These are phyloP conservation scores for Mucor plumbeus DNA, from an alignment of 371 early-diverging fungal genomes.

Conservation along the genomic window DNA sequence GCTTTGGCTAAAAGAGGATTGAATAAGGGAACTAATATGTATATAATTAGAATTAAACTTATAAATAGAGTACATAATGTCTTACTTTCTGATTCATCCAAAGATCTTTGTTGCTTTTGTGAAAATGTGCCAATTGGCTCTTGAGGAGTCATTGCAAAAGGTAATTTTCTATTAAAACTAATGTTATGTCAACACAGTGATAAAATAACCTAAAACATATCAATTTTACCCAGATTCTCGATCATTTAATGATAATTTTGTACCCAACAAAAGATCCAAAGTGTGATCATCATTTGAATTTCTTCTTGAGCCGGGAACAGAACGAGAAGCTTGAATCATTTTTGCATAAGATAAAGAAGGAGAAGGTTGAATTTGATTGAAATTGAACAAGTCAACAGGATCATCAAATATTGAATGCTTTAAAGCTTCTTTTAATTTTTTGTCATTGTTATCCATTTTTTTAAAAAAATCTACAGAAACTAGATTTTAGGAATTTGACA, in stretches of 20 bases:
- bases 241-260: slow-evolving; percentile 20
- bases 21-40: slow-evolving; percentile 10
- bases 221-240: slow-evolving; percentile 14
- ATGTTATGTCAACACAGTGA: background rate
- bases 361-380: slow-evolving; percentile 15
- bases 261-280: slow-evolving; percentile 12
- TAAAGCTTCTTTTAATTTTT: background rate
- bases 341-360: slow-evolving; percentile 15
- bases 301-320: slow-evolving; percentile 44
- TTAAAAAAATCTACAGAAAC: background rate
- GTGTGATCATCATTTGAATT: slow-evolving; percentile 41
- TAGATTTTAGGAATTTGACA: background rate
- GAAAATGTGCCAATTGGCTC: slow-evolving; percentile 1
- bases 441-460: slow-evolving; percentile 9
- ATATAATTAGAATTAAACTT: too few relatives aligned
- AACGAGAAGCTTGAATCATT: slow-evolving; percentile 29
- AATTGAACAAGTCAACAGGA: slow-evolving; percentile 22
- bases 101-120: slow-evolving; percentile 5
- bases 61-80: too few relatives aligned
- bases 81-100: slow-evolving; percentile 14
- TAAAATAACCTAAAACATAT: background rate
- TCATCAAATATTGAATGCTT: slow-evolving; percentile 19
- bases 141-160: slow-evolving; percentile 20
- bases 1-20: slow-evolving; percentile 18
- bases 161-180: slow-evolving; percentile 20